phyloP scores from a whole-genome alignment of 495 filamentous ascomycete species.

The Peziza echinospora region DNA sequence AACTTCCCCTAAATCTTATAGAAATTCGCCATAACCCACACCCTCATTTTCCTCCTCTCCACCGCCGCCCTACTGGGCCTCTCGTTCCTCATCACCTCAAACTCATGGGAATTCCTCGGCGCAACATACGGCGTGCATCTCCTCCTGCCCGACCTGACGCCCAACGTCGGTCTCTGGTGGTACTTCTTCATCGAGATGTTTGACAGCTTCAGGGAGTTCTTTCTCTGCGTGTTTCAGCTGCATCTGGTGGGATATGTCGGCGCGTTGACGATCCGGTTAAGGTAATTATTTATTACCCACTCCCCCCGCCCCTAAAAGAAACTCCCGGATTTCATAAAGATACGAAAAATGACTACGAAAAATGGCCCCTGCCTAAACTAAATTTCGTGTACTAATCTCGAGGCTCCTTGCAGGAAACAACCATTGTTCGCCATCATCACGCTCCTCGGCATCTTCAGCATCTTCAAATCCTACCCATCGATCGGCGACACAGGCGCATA shows the following conservation, averaged over 20 bases:
- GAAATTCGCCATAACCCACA: slow-evolving; percentile 32
- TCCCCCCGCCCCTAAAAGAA: background rate
- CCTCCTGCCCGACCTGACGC: slow-evolving; percentile 76
- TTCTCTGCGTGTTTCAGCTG: slow-evolving; percentile 93
- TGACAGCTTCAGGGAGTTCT: slow-evolving; percentile 91
- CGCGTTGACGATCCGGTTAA: slow-evolving; percentile 57
- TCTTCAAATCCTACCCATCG: slow-evolving; percentile 92
- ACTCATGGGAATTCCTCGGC: slow-evolving; percentile 61
- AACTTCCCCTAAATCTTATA: background rate
- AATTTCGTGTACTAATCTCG: slow-evolving; percentile 1
- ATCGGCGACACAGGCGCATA: slow-evolving; percentile 72
- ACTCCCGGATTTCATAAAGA: no score
- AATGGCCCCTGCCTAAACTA: no score
- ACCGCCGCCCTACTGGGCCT: slow-evolving; percentile 40
- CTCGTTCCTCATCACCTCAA: slow-evolving; percentile 54
- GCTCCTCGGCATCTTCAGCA: slow-evolving; percentile 64
- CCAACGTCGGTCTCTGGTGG: slow-evolving; percentile 96
- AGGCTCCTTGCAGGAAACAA: slow-evolving; percentile 30
- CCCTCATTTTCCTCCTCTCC: slow-evolving; percentile 24
- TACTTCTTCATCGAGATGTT: slow-evolving; percentile 99
- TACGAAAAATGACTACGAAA: no score
- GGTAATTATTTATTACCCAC: slow-evolving; percentile 15
- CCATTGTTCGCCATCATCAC: slow-evolving; percentile 67
- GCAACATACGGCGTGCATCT: slow-evolving; percentile 86
- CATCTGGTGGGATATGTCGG: slow-evolving; percentile 76